Percentiles rank a stretch among this genome's conserved stretches.
phyloP scores from a whole-genome alignment of 129 eudicot genomes.

The Chrysanthemum makinoi region DNA sequence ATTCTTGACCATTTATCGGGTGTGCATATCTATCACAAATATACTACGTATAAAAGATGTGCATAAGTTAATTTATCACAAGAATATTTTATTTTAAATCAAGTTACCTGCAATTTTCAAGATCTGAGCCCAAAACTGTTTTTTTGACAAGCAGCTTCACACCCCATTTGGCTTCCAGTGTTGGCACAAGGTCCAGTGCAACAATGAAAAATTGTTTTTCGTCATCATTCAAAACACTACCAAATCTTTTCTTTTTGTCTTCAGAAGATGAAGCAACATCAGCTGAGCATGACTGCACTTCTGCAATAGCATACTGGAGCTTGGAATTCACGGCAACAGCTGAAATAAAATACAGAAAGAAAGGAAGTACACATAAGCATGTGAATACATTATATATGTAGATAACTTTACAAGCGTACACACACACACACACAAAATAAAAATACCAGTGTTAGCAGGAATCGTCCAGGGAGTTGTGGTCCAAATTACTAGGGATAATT shows the following conservation, averaged over 20 bases:
- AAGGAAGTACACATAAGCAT: no score
- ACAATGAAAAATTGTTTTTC: constrained; percentile 60
- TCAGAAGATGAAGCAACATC: constrained; percentile 50
- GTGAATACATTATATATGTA: constrained; percentile 41
- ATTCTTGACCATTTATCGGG: constrained; percentile 72
- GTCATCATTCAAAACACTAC: constrained; percentile 52
- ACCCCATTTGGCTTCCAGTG: constrained; percentile 85
- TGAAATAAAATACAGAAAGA: no score
- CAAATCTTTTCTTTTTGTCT: constrained; percentile 51
- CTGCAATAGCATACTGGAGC: no score
- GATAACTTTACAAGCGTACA: constrained; percentile 10
- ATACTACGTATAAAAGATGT: not conserved
- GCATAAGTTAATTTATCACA: not conserved
- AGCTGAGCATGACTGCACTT: constrained; percentile 42
- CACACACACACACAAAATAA: constrained; percentile 14
- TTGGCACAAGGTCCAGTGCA: constrained; percentile 76
- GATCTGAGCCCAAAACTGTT: no score
- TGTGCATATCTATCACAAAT: constrained; percentile 56
- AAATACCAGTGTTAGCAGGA: constrained; percentile 93
- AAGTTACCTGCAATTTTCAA: no score
- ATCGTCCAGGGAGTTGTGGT: constrained; percentile 99
- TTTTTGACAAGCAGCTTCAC: no score
- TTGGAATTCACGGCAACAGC: no score
- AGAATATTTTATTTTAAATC: no score
- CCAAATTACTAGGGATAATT: constrained; percentile 67